phyloP scores from a whole-genome alignment of 164 flowering plant genomes.

The Nymphaea colorata region DNA sequence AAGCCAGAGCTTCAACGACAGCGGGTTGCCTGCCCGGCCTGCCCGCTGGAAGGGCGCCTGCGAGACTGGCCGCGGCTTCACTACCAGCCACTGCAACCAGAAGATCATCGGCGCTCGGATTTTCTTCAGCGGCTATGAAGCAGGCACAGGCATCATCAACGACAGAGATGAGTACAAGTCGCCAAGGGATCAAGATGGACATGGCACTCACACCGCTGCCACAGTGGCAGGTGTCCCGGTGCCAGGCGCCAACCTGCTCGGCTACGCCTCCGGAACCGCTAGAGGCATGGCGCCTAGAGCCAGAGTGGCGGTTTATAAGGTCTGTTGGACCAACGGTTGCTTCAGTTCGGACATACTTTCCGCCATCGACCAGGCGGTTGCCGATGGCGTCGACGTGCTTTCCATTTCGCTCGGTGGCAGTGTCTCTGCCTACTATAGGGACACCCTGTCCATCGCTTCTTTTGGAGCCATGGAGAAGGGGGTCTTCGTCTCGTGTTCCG shows the following conservation, averaged over 20 bases:
- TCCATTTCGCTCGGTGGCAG: conserved; percentile 87
- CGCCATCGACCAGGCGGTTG: conserved; percentile 61
- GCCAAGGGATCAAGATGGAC: conserved; percentile 65
- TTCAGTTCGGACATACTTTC: conserved; percentile 77
- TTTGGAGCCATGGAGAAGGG: conserved; percentile 72
- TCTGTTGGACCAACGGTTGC: conserved; percentile 68
- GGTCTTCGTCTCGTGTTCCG: conserved; percentile 71
- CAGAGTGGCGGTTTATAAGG: conserved; percentile 67
- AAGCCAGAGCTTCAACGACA: conserved; percentile 67
- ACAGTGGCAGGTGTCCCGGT: conserved; percentile 70
- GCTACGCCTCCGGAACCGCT: conserved; percentile 75
- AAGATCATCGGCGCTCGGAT: conserved; percentile 74
- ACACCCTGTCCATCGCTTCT: conserved; percentile 67
- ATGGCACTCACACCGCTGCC: conserved; percentile 82
- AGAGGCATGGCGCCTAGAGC: conserved; percentile 80
- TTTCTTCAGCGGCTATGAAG: conserved; percentile 51
- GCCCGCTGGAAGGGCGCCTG: conserved; percentile 55
- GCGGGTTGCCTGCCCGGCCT: conserved; percentile 42
- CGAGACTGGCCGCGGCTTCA: conserved; percentile 44
- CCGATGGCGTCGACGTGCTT: conserved; percentile 72
- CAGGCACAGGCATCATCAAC: conserved; percentile 22
- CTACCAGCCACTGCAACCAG: conserved; percentile 40
- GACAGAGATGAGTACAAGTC: conserved; percentile 26
- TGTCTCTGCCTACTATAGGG: conserved; percentile 43
- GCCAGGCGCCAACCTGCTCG: conserved; percentile 51